phyloP scores from a whole-genome alignment of 2,329 filamentous ascomycete genomes.

The Leptosphaerulina australis region DNA sequence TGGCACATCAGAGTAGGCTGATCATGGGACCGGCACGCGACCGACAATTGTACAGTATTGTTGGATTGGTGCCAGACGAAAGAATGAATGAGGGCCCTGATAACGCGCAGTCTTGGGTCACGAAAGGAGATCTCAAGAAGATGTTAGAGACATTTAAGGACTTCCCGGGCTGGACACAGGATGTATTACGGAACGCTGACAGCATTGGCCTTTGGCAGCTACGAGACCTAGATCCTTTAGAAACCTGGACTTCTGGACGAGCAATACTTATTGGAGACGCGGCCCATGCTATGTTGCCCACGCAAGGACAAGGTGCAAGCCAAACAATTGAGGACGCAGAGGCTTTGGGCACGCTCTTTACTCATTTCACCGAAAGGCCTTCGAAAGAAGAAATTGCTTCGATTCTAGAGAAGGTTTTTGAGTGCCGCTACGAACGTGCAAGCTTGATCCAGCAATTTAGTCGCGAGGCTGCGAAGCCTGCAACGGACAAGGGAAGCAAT shows the following conservation, averaged over 20 bases:
- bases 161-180: conserved; percentile 52
- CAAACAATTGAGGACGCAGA: conserved; percentile 64
- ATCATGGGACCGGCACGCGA: conserved; percentile 56
- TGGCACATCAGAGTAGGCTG: conserved; percentile 51
- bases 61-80: conserved; percentile 54
- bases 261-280: conserved; percentile 63
- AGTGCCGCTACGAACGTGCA: conserved; percentile 43
- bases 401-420: conserved; percentile 19
- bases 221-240: conserved; percentile 53
- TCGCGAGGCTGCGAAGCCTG: conserved; percentile 51
- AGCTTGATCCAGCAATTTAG: conserved; percentile 53
- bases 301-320: conserved; percentile 61
- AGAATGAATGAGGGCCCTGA: conserved; percentile 48
- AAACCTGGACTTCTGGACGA: conserved; percentile 53
- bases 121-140: conserved; percentile 44
- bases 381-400: conserved; percentile 27
- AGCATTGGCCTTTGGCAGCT: conserved; percentile 55
- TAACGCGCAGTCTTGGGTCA: conserved; percentile 51
- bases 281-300: conserved; percentile 62
- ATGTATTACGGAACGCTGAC: conserved; percentile 39
- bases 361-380: conserved; percentile 16
- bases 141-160: conserved; percentile 51
- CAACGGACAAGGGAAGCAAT: conserved; percentile 41
- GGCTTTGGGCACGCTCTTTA: conserved; percentile 45
- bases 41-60: conserved; percentile 52